Conservation (phyloP, 163 green algal genomes). For the Coccomyxa subellipsoidea region DNA sequence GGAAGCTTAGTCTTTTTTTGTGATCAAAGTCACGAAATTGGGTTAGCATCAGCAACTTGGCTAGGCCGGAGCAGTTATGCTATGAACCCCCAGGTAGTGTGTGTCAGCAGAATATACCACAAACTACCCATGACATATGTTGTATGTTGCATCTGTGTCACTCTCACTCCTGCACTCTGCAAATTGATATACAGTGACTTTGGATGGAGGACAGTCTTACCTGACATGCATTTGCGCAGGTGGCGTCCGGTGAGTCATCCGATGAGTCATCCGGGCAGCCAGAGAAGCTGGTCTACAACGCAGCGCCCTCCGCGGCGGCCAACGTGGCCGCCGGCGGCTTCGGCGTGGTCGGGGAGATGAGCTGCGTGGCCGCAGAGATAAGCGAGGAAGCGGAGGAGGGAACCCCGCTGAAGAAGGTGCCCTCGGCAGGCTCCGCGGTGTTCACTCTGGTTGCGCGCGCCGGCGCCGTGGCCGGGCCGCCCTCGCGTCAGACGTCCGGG, state of each 20-base stretch:
- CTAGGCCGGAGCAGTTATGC: too few species aligned
- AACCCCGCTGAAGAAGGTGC: conserved; percentile 7
- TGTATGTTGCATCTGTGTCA: neutral
- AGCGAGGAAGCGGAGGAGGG: neutral
- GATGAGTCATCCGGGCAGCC: neutral
- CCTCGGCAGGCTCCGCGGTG: neutral
- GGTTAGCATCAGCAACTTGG: too few species aligned
- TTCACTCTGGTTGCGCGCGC: neutral
- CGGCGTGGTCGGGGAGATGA: neutral
- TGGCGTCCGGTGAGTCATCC: neutral
- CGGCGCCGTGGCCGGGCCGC: neutral
- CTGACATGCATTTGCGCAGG: neutral
- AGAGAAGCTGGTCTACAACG: neutral
- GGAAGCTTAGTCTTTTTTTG: neutral
- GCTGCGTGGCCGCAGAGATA: neutral
- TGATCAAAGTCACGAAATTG: neutral
- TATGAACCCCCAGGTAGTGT: too few species aligned
- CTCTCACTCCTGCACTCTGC: too few species aligned
- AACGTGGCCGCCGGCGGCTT: neutral
- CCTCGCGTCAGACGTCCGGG: neutral
- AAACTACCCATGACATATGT: neutral
- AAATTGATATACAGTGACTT: too few species aligned
- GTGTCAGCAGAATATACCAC: too few species aligned
- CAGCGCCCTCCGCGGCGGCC: neutral
- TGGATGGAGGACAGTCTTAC: neutral